These are phyloP conservation scores for Allantophomopsis lycopodina DNA, from an alignment of 2,329 filamentous ascomycete species.

Conservation along the genomic window DNA sequence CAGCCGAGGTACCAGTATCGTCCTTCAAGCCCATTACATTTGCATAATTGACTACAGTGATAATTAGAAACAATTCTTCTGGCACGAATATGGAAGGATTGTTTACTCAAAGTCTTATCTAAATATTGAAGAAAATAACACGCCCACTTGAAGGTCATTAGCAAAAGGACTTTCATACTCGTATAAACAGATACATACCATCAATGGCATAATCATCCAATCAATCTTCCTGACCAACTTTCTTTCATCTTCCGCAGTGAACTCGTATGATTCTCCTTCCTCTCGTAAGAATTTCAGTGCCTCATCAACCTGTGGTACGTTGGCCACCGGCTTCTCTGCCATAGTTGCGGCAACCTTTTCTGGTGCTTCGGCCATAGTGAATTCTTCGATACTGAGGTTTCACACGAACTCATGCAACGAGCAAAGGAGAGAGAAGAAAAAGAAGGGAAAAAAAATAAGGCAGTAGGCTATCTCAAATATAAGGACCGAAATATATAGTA, in stretches of 20 bases:
- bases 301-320: conserved; percentile 1
- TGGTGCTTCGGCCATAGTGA: too few species aligned
- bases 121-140: conserved; percentile 47
- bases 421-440: too few species aligned
- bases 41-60: conserved; percentile 29
- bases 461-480: too few species aligned
- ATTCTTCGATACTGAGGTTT: too few species aligned
- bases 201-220: conserved; percentile 41
- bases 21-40: conserved; percentile 28
- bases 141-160: conserved; percentile 17
- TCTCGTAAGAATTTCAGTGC: conserved; percentile 2
- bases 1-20: conserved; percentile 26
- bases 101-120: conserved; percentile 32
- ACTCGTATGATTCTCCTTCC: neutral
- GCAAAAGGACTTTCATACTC: neutral
- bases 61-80: conserved; percentile 26
- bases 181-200: conserved; percentile 1
- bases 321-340: neutral
- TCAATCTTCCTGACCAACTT: conserved; percentile 48
- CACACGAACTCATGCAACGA: too few species aligned
- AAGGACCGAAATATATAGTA: too few species aligned
- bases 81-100: neutral
- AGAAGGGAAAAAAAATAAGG: too few species aligned
- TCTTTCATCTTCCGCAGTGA: conserved; percentile 21
- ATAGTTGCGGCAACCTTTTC: too few species aligned